phyloP scores from a whole-genome alignment of 495 filamentous ascomycete genomes.

The Podospora sp. region DNA sequence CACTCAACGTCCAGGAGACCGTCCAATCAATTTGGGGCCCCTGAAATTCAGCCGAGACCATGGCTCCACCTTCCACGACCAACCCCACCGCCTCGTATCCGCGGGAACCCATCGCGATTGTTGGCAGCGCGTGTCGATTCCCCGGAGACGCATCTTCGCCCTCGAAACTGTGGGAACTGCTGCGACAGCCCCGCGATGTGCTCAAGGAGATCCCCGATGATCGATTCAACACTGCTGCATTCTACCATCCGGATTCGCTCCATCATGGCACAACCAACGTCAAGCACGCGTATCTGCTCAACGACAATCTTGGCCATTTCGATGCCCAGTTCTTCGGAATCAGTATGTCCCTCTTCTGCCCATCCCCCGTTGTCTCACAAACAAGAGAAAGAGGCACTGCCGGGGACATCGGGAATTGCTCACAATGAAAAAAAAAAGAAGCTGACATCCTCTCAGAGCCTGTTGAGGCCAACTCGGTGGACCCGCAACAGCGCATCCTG shows the following conservation, averaged over 20 bases:
- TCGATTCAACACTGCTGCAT: background rate
- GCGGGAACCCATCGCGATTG: conserved; percentile 8
- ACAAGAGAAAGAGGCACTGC: too few species aligned
- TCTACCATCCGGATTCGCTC: background rate
- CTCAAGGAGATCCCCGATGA: conserved; percentile 54
- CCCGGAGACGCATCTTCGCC: conserved; percentile 13
- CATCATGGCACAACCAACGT: conserved; percentile 6
- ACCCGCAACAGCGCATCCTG: conserved; percentile 76
- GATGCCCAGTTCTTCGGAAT: conserved; percentile 22
- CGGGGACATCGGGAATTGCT: too few species aligned
- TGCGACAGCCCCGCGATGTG: conserved; percentile 7
- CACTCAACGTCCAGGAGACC: conserved; percentile 7
- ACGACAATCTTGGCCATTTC: conserved; percentile 18
- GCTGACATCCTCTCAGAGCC: too few species aligned
- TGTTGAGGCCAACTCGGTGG: conserved; percentile 32
- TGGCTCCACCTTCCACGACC: background rate
- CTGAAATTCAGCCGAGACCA: background rate
- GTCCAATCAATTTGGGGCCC: background rate
- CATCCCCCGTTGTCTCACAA: too few species aligned
- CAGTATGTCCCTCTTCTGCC: too few species aligned
- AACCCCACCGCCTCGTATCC: background rate
- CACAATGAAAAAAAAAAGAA: too few species aligned
- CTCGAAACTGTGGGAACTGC: conserved; percentile 45
- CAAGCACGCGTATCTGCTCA: conserved; percentile 1
- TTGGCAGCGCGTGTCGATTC: conserved; percentile 13